Evolutionary conservation across 169 alveolate species (phyloP).

Genomic region (Eimeria necatrix): DNA sequence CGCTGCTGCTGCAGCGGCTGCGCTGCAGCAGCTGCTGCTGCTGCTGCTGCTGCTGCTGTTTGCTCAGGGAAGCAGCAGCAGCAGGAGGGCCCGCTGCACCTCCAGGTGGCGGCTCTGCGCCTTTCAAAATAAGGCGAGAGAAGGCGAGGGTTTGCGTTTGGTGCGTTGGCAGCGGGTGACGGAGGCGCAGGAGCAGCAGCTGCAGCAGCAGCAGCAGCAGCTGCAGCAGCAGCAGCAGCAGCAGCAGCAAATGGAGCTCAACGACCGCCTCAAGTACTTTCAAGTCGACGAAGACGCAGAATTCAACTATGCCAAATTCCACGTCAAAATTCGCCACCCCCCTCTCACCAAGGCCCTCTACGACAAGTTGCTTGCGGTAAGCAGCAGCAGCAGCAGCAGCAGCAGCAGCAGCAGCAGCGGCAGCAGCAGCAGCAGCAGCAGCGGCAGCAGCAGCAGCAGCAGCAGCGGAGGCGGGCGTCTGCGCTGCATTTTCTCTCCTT

Average conservation of each 20-base stretch:
- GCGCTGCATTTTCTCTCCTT: too few relatives aligned
- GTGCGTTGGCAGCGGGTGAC: conserved; percentile 26
- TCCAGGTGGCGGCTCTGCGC: conserved; percentile 22
- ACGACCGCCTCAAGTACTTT: not conserved
- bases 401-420: too few relatives aligned
- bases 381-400: too few relatives aligned
- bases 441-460: too few relatives aligned
- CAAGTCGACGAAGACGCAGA: not conserved
- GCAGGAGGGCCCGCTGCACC: not conserved
- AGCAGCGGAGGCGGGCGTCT: too few relatives aligned
- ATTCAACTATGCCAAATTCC: conserved; percentile 29
- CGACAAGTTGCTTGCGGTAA: conserved; percentile 43
- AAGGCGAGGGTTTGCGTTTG: not conserved
- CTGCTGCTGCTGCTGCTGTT: not conserved
- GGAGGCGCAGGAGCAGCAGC: conserved; percentile 24
- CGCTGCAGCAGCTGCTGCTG: not conserved
- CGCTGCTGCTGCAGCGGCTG: not conserved
- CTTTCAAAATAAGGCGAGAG: not conserved
- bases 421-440: too few relatives aligned
- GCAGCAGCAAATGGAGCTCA: not conserved
- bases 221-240: conserved; percentile 8
- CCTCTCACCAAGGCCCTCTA: conserved; percentile 17
- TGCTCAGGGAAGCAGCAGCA: not conserved
- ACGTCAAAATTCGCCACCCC: not conserved
- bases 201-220: conserved; percentile 43